phyloP scores from a whole-genome alignment of 768 basidiomycete genomes.

The Collybiopsis luxurians region DNA sequence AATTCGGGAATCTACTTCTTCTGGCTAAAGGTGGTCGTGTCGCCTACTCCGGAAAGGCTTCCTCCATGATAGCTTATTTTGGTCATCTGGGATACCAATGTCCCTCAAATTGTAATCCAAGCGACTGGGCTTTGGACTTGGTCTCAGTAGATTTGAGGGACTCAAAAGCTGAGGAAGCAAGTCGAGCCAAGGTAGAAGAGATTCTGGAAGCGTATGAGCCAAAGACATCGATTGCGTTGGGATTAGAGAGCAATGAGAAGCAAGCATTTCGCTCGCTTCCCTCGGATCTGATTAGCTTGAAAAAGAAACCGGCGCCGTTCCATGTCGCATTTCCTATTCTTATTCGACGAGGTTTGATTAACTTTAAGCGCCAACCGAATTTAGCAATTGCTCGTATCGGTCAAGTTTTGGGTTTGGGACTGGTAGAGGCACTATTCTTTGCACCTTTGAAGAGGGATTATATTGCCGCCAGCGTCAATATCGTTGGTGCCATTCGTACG shows the following conservation, averaged over 20 bases:
- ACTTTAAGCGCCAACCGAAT: constrained; percentile 3
- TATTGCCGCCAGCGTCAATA: constrained; percentile 8
- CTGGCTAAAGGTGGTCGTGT: constrained; percentile 62
- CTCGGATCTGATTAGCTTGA: background rate
- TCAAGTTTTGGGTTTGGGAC: background rate
- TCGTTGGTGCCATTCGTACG: constrained; percentile 7
- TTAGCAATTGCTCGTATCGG: background rate
- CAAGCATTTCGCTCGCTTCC: background rate
- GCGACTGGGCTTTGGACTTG: constrained; percentile 43
- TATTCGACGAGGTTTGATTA: constrained; percentile 4
- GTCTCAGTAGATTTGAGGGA: constrained; percentile 12
- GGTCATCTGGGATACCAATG: constrained; percentile 56
- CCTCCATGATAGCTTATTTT: constrained; percentile 58
- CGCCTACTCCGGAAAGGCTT: constrained; percentile 60
- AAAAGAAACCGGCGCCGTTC: constrained; percentile 1
- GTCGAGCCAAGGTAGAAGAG: constrained; percentile 4
- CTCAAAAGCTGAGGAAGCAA: constrained; percentile 4
- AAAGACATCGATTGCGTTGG: background rate
- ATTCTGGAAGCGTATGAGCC: constrained; percentile 4
- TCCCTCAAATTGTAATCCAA: constrained; percentile 73
- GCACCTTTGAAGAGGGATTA: constrained; percentile 10
- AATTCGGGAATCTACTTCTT: constrained; percentile 60
- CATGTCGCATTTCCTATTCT: constrained; percentile 5
- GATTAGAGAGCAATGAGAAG: background rate
- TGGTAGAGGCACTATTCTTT: constrained; percentile 8